Evolutionary conservation across 345 rosid genomes (phyloP).

Genomic region (Aquilaria malaccensis): DNA sequence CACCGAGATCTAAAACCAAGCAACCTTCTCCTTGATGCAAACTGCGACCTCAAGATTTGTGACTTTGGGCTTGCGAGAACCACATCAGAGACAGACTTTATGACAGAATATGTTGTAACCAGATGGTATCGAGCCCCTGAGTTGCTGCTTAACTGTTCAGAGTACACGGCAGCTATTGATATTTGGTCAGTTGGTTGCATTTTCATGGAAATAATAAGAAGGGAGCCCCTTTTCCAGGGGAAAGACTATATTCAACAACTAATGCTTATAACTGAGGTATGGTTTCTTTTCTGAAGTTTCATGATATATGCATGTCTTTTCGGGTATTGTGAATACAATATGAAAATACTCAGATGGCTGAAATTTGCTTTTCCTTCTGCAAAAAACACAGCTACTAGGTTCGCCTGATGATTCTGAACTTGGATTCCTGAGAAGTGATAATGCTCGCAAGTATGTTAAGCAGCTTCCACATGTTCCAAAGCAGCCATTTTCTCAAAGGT

Average conservation of each 20-base stretch:
- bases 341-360: not conserved
- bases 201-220: conserved; percentile 63
- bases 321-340: not conserved
- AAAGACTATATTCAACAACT: conserved; percentile 89
- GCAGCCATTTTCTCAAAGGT: conserved; percentile 57
- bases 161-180: conserved; percentile 76
- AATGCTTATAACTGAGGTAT: conserved; percentile 75
- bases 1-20: conserved; percentile 90
- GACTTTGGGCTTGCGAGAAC: conserved; percentile 92
- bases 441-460: conserved; percentile 69
- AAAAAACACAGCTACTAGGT: conserved; percentile 52
- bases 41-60: conserved; percentile 69
- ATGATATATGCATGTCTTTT: conserved; percentile 1
- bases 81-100: conserved; percentile 78
- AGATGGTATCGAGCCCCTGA: conserved; percentile 84
- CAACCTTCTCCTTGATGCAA: conserved; percentile 63
- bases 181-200: conserved; percentile 98
- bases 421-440: conserved; percentile 76
- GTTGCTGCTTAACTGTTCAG: conserved; percentile 65
- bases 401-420: conserved; percentile 85
- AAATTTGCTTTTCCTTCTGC: not conserved
- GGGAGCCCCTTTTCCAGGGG: conserved; percentile 80
- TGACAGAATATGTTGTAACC: conserved; percentile 83
- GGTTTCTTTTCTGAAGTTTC: conserved; percentile 10
- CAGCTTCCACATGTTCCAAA: conserved; percentile 69